phyloP scores from a whole-genome alignment of 139 green algal genomes.

The Coccomyxa sp. region DNA sequence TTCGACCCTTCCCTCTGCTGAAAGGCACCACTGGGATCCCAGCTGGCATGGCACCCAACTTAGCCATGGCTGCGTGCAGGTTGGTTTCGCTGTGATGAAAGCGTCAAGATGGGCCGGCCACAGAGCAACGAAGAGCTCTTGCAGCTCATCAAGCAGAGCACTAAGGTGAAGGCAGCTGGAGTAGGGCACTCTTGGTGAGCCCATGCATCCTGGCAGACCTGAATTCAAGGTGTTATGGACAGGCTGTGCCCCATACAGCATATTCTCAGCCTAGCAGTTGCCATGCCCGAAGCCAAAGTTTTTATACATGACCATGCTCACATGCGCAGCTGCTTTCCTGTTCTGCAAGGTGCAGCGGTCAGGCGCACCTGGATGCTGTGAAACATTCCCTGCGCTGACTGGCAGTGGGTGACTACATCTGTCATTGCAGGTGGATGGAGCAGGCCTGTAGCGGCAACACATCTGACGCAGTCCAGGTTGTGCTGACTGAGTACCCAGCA shows the following conservation, averaged over 20 bases:
- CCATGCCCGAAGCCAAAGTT: not conserved
- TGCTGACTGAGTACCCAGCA: slow-evolving; percentile 47
- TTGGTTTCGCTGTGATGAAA: slow-evolving; percentile 41
- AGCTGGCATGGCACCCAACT: not conserved
- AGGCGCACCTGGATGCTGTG: no score
- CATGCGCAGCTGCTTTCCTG: no score
- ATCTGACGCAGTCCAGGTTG: slow-evolving; percentile 47
- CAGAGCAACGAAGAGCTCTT: slow-evolving; percentile 30
- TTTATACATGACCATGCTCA: not conserved
- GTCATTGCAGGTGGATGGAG: slow-evolving; percentile 43
- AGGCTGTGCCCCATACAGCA: not conserved
- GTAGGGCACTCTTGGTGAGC: slow-evolving; percentile 45
- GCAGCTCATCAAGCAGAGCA: slow-evolving; percentile 18
- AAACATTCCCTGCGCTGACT: not conserved
- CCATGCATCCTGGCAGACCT: not conserved
- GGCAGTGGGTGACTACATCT: not conserved
- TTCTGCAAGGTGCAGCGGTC: no score
- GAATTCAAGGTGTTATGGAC: not conserved
- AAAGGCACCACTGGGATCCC: slow-evolving; percentile 25
- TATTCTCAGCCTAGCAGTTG: not conserved
- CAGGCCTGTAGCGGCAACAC: slow-evolving; percentile 50
- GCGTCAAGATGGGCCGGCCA: slow-evolving; percentile 49
- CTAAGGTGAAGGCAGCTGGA: slow-evolving; percentile 47
- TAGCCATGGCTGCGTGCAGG: slow-evolving; percentile 14
- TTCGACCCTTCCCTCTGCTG: no score